A percentile compares a stretch with the other conserved stretches of the same genome.
Conservation (phyloP, 1,139 yeast species). For the Diutina scorzettiae region DNA sequence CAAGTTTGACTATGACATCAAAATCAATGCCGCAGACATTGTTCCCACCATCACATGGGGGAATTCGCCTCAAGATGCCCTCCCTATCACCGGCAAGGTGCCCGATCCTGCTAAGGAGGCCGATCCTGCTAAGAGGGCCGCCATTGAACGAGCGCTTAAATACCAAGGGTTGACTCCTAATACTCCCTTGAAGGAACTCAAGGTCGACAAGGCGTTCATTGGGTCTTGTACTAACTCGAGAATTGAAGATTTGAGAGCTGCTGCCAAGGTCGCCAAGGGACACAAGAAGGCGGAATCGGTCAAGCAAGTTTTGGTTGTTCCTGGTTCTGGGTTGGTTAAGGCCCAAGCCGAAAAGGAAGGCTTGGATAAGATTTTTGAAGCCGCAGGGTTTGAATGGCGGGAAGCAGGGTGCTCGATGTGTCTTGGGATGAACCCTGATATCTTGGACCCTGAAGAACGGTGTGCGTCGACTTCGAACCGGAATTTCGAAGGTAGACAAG, state of each 20-base stretch:
- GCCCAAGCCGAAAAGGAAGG: slow-evolving; percentile 92
- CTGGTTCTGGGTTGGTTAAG: slow-evolving; percentile 94
- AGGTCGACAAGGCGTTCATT: slow-evolving; percentile 86
- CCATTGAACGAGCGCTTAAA: slow-evolving; percentile 81
- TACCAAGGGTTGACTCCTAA: slow-evolving; percentile 88
- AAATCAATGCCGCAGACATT: slow-evolving; percentile 72
- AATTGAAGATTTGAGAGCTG: slow-evolving; percentile 92
- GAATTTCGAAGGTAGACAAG: slow-evolving; percentile 98
- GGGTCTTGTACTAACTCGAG: slow-evolving; percentile 98
- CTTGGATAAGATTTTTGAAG: slow-evolving; percentile 75
- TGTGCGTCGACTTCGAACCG: slow-evolving; percentile 98
- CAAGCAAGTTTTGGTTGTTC: slow-evolving; percentile 80
- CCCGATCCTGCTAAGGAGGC: slow-evolving; percentile 72
- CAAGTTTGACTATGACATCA: slow-evolving; percentile 71
- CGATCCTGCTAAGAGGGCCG: slow-evolving; percentile 70
- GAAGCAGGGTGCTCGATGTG: slow-evolving; percentile 99
- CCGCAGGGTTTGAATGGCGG: slow-evolving; percentile 97
- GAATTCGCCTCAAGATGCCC: slow-evolving; percentile 96
- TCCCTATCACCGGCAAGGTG: slow-evolving; percentile 80
- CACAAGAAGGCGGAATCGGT: slow-evolving; percentile 76
- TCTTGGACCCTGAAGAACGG: slow-evolving; percentile 85
- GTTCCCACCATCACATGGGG: slow-evolving; percentile 99
- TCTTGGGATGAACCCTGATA: slow-evolving; percentile 98
- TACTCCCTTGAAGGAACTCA: slow-evolving; percentile 61
- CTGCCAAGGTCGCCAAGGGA: slow-evolving; percentile 89